phyloP scores from a whole-genome alignment of 2,329 filamentous ascomycete species.

The Biscogniauxia mediterranea region DNA sequence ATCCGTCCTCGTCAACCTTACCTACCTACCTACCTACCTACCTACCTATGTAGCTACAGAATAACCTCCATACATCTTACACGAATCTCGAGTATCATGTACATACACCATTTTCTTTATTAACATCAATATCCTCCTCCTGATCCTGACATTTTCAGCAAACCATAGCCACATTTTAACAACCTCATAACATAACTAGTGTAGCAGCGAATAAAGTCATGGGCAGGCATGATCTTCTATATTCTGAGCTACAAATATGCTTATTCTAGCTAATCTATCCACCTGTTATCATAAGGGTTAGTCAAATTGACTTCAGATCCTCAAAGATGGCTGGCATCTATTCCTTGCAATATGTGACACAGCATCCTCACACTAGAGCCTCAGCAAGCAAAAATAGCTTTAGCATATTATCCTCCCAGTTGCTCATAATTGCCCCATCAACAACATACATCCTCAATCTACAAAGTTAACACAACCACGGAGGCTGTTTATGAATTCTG shows the following conservation, averaged over 20 bases:
- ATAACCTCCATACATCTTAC: too few relatives aligned
- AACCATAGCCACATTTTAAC: too few relatives aligned
- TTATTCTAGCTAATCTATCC: background rate
- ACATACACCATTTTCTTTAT: too few relatives aligned
- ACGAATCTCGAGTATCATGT: too few relatives aligned
- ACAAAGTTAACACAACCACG: slow-evolving; percentile 30
- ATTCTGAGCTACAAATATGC: background rate
- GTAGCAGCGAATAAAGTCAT: background rate
- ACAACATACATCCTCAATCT: slow-evolving; percentile 8
- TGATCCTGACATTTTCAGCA: too few relatives aligned
- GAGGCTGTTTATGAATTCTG: slow-evolving; percentile 28
- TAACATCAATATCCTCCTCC: too few relatives aligned
- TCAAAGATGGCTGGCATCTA: background rate
- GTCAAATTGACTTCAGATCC: background rate
- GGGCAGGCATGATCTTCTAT: background rate
- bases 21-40: too few relatives aligned
- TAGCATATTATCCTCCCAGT: background rate
- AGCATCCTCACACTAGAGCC: background rate
- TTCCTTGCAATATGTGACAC: background rate
- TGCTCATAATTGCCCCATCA: background rate
- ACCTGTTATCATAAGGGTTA: background rate
- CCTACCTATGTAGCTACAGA: too few relatives aligned
- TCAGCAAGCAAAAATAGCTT: background rate
- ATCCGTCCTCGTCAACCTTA: too few relatives aligned
- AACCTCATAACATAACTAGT: too few relatives aligned